A percentile compares a stretch with the other conserved stretches of the same genome.
Evolutionary conservation across 331 rosid species (phyloP).

Genomic region (Quercus tomentella): DNA sequence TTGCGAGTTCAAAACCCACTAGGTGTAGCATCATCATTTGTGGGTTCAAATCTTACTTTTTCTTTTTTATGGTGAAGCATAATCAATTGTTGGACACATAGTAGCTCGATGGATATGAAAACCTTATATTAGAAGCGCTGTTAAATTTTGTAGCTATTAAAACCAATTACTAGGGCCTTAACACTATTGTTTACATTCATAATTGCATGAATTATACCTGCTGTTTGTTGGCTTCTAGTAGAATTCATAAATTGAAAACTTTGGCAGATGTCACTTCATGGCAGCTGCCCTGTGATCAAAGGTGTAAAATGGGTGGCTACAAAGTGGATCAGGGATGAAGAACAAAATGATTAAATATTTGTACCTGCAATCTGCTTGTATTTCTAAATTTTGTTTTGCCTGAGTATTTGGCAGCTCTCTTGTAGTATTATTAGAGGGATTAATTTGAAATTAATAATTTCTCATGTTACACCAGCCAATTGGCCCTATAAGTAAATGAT

Average conservation of each 20-base stretch:
- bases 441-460: neutral
- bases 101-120: no score
- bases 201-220: neutral
- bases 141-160: no score
- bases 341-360: slow-evolving; percentile 22
- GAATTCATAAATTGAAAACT: slow-evolving; percentile 5
- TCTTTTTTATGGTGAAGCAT: no score
- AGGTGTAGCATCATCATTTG: no score
- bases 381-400: neutral
- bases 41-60: no score
- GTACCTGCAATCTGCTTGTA: neutral
- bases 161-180: neutral
- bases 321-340: slow-evolving; percentile 86
- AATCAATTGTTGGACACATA: no score
- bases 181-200: neutral
- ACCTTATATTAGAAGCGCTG: no score
- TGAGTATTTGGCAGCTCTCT: neutral
- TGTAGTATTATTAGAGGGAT: no score
- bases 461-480: neutral
- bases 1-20: no score
- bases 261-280: slow-evolving; percentile 80
- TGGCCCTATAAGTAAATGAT: neutral
- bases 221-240: slow-evolving; percentile 5
- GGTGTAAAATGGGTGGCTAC: slow-evolving; percentile 96
- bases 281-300: slow-evolving; percentile 80